These are phyloP conservation scores for Aspergillus pseudoviridinutans DNA, from an alignment of 2,329 filamentous ascomycete genomes.

Conservation along the genomic window DNA sequence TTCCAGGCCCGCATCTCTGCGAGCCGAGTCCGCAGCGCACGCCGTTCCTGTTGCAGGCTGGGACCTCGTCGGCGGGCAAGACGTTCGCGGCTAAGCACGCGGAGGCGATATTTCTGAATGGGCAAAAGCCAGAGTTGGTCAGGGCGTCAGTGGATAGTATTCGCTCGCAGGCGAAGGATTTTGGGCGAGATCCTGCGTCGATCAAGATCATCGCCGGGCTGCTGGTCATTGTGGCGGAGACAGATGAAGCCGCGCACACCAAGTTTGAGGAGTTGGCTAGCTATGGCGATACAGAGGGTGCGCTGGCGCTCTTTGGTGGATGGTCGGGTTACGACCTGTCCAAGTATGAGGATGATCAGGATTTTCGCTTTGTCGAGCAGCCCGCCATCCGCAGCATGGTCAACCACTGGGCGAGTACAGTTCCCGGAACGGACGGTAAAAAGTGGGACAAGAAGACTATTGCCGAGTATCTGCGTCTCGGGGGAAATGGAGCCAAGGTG, in stretches of 20 bases:
- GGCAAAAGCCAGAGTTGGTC: slow-evolving; percentile 42
- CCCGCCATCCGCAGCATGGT: slow-evolving; percentile 44
- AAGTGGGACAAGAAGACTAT: slow-evolving; percentile 39
- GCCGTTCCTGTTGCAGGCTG: slow-evolving; percentile 47
- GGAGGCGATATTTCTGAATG: slow-evolving; percentile 46
- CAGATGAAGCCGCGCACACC: slow-evolving; percentile 41
- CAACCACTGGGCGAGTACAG: slow-evolving; percentile 42
- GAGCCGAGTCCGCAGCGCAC: slow-evolving; percentile 47
- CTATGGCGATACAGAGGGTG: slow-evolving; percentile 45
- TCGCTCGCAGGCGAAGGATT: slow-evolving; percentile 33
- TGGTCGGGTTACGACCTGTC: slow-evolving; percentile 47
- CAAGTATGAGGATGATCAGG: slow-evolving; percentile 41
- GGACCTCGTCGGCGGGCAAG: slow-evolving; percentile 44
- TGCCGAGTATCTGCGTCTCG: slow-evolving; percentile 31
- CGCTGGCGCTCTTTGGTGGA: slow-evolving; percentile 44
- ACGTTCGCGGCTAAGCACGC: slow-evolving; percentile 43
- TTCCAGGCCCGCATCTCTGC: slow-evolving; percentile 43
- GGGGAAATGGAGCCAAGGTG: slow-evolving; percentile 33
- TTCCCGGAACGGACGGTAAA: slow-evolving; percentile 37
- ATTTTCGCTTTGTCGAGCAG: slow-evolving; percentile 42
- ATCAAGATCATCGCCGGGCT: slow-evolving; percentile 46
- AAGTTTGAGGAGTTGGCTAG: slow-evolving; percentile 41
- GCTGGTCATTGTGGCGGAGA: slow-evolving; percentile 42
- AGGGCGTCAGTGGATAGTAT: slow-evolving; percentile 41
- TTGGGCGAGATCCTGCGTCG: slow-evolving; percentile 37